A percentile compares a stretch with the other conserved stretches of the same genome.
These are phyloP conservation scores for Pichia sporocuriosa DNA, from an alignment of 805 yeast species.

Conservation along the genomic window DNA sequence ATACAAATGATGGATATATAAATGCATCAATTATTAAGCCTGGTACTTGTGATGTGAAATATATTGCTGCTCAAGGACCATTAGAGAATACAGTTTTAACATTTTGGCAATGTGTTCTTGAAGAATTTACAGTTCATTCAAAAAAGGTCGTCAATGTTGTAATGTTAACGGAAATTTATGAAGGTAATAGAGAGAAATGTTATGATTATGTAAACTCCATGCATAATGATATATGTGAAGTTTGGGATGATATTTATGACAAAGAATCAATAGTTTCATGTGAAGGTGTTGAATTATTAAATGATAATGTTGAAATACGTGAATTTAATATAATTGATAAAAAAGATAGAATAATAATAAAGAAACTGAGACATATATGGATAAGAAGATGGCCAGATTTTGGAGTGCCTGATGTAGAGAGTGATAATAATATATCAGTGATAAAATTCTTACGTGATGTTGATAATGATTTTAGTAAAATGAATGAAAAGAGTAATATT, in stretches of 20 bases:
- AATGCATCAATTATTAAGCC: slow-evolving; percentile 31
- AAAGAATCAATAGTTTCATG: neutral
- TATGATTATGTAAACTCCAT: slow-evolving; percentile 11
- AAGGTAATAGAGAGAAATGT: slow-evolving; percentile 36
- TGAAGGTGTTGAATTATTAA: neutral
- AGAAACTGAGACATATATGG: slow-evolving; percentile 8
- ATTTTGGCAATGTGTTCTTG: slow-evolving; percentile 33
- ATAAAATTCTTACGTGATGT: neutral
- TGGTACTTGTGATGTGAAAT: slow-evolving; percentile 18
- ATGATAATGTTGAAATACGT: slow-evolving; percentile 9
- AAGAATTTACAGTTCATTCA: slow-evolving; percentile 19
- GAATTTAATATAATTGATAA: neutral
- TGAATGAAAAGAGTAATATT: slow-evolving; percentile 19
- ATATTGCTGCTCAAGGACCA: slow-evolving; percentile 71
- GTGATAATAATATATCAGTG: slow-evolving; percentile 7
- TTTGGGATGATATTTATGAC: neutral
- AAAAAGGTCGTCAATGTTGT: slow-evolving; percentile 40
- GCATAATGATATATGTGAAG: neutral
- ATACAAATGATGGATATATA: slow-evolving; percentile 32
- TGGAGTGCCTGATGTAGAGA: slow-evolving; percentile 7
- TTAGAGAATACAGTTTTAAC: slow-evolving; percentile 33
- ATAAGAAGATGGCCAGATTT: slow-evolving; percentile 15
- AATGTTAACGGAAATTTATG: slow-evolving; percentile 66
- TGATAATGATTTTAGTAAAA: neutral
- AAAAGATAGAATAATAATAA: neutral